phyloP scores from a whole-genome alignment of 192 early-diverging fungal species.

The Linnemannia elongata region DNA sequence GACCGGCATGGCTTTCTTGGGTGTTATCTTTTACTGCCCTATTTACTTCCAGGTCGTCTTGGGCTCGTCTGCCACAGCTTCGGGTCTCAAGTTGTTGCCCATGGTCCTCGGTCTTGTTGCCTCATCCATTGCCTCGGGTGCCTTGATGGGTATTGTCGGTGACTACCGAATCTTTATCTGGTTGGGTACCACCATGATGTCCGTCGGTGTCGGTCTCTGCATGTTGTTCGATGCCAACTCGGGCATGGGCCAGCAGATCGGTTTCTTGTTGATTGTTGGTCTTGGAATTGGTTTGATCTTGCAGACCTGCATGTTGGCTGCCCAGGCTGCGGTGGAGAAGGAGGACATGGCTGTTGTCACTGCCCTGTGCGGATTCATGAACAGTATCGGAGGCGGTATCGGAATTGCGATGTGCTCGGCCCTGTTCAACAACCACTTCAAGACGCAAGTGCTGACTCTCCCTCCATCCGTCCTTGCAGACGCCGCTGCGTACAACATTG shows the following conservation, averaged over 20 bases:
- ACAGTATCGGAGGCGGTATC: constrained; percentile 59
- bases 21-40: constrained; percentile 79
- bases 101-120: constrained; percentile 78
- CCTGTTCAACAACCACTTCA: constrained; percentile 68
- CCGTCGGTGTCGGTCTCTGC: constrained; percentile 73
- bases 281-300: constrained; percentile 80
- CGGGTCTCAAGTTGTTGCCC: constrained; percentile 81
- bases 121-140: constrained; percentile 76
- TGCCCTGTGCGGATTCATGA: constrained; percentile 72
- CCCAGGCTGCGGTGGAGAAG: constrained; percentile 75
- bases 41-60: constrained; percentile 87
- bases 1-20: constrained; percentile 71
- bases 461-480: background rate
- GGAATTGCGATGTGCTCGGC: constrained; percentile 76
- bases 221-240: constrained; percentile 69
- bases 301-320: constrained; percentile 79
- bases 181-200: constrained; percentile 72
- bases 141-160: constrained; percentile 68
- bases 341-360: constrained; percentile 80
- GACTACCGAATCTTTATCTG: constrained; percentile 74
- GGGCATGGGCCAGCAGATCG: constrained; percentile 63
- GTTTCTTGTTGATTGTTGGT: constrained; percentile 77
- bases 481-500: constrained; percentile 11
- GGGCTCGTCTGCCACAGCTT: constrained; percentile 75
- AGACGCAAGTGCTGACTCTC: constrained; percentile 23